Evolutionary conservation across 345 rosid genomes (phyloP).

Genomic region (Citrus sp.): DNA sequence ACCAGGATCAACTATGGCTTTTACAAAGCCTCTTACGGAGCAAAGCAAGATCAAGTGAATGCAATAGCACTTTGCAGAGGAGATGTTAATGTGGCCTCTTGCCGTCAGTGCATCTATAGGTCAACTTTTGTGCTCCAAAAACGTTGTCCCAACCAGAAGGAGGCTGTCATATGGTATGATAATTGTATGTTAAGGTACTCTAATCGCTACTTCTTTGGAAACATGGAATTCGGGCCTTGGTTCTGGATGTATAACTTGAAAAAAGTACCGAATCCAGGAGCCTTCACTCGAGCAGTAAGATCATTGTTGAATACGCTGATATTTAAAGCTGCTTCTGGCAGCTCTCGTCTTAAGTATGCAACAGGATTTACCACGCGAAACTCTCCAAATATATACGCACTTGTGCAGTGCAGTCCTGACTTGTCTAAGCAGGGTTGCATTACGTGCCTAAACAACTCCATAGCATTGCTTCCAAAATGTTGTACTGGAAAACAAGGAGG

Average conservation of each 20-base stretch:
- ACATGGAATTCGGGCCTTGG: neutral
- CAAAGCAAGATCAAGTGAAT: neutral
- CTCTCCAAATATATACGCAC: slow-evolving; percentile 10
- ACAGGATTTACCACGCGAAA: neutral
- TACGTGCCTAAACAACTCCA: slow-evolving; percentile 13
- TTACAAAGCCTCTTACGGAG: neutral
- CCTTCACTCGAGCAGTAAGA: slow-evolving; percentile 2
- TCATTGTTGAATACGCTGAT: slow-evolving; percentile 10
- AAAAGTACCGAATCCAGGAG: neutral
- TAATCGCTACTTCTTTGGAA: slow-evolving; percentile 11
- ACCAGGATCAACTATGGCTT: neutral
- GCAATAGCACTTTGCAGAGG: slow-evolving; percentile 7
- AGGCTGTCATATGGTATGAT: slow-evolving; percentile 22
- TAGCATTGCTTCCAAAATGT: slow-evolving; percentile 13
- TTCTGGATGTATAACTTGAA: neutral
- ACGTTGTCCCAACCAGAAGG: slow-evolving; percentile 18
- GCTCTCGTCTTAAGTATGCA: slow-evolving; percentile 23
- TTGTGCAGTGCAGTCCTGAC: slow-evolving; percentile 45
- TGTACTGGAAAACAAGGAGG: slow-evolving; percentile 26
- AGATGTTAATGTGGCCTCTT: neutral
- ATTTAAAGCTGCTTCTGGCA: slow-evolving; percentile 14
- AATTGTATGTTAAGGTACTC: slow-evolving; percentile 32
- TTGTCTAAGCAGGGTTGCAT: slow-evolving; percentile 12
- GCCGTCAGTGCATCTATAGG: neutral
- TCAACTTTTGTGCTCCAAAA: neutral